These are phyloP conservation scores for Stagonosporopsis rhizophila DNA, from an alignment of 2,329 filamentous ascomycete species.

Conservation along the genomic window DNA sequence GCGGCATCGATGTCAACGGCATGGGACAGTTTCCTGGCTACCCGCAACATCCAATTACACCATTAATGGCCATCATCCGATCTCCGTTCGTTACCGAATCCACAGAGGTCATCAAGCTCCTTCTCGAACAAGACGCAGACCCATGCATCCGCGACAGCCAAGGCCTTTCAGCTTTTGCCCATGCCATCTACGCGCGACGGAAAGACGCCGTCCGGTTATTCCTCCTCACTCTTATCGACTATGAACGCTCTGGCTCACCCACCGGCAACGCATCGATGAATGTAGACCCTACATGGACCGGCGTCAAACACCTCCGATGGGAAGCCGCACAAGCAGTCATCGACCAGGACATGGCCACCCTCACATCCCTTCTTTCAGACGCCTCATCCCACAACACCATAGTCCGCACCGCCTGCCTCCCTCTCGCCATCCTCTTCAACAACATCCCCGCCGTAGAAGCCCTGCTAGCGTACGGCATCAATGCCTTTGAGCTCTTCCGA, in stretches of 20 bases:
- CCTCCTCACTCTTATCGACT: constrained; percentile 2
- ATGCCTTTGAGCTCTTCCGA: constrained; percentile 15
- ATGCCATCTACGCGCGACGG: constrained; percentile 16
- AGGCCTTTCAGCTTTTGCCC: constrained; percentile 17
- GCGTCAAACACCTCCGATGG: constrained; percentile 18
- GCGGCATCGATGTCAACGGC: constrained; percentile 19
- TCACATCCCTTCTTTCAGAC: constrained; percentile 5
- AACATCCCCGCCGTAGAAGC: constrained; percentile 11
- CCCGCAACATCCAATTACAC: constrained; percentile 17
- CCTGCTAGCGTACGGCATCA: constrained; percentile 15
- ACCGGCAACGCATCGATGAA: constrained; percentile 17
- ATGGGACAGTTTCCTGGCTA: constrained; percentile 16
- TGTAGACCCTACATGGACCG: constrained; percentile 17
- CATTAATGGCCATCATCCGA: constrained; percentile 19
- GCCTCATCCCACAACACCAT: constrained; percentile 6
- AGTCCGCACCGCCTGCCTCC: constrained; percentile 15
- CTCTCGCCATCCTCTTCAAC: constrained; percentile 16
- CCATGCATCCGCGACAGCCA: constrained; percentile 16
- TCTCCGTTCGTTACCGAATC: constrained; percentile 19
- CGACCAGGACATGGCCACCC: constrained; percentile 10
- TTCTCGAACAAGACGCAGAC: constrained; percentile 18
- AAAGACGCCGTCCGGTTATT: constrained; percentile 12
- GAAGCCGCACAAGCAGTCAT: constrained; percentile 16
- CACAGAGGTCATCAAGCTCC: constrained; percentile 14
- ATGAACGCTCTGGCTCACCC: constrained; percentile 7